Evolutionary conservation across 2,329 filamentous ascomycete species (phyloP).

Genomic region (Fusarium oligoseptatum): DNA sequence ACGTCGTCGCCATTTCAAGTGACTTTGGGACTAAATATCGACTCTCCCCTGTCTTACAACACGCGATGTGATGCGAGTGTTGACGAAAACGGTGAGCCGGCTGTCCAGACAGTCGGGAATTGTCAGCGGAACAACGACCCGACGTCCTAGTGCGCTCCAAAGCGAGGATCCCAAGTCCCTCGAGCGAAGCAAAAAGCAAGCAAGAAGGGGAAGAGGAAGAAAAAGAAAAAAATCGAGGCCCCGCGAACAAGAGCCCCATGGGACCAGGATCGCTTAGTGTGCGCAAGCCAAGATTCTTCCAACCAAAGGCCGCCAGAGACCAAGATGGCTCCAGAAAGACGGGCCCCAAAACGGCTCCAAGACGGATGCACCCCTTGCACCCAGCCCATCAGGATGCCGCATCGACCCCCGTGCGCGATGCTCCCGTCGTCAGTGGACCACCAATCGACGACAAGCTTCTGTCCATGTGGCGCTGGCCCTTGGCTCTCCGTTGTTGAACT

Average conservation of each 20-base stretch:
- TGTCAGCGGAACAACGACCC: conserved; percentile 26
- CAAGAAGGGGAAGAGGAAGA: neutral
- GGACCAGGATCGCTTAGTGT: conserved; percentile 1
- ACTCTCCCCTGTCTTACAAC: neutral
- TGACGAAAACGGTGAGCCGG: conserved; percentile 15
- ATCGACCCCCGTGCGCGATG: conserved; percentile 49
- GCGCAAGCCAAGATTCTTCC: neutral
- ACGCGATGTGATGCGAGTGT: conserved; percentile 16
- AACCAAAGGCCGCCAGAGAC: conserved; percentile 9
- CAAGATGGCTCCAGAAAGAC: conserved; percentile 22
- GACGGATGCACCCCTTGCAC: conserved; percentile 11
- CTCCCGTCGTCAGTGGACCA: conserved; percentile 50
- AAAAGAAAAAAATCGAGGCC: neutral
- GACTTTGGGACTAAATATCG: neutral
- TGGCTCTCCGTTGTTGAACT: conserved; percentile 41
- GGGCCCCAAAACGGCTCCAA: conserved; percentile 15
- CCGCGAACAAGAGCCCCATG: conserved; percentile 25
- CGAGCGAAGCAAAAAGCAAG: neutral
- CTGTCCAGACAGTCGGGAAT: conserved; percentile 33
- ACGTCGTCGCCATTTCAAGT: neutral
- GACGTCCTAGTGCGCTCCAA: conserved; percentile 5
- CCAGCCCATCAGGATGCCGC: conserved; percentile 50
- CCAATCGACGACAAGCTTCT: conserved; percentile 45
- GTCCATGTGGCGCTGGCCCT: conserved; percentile 46
- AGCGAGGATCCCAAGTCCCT: conserved; percentile 5